Conservation (phyloP, 305 asterid genomes). For the Solanum chacoense region DNA sequence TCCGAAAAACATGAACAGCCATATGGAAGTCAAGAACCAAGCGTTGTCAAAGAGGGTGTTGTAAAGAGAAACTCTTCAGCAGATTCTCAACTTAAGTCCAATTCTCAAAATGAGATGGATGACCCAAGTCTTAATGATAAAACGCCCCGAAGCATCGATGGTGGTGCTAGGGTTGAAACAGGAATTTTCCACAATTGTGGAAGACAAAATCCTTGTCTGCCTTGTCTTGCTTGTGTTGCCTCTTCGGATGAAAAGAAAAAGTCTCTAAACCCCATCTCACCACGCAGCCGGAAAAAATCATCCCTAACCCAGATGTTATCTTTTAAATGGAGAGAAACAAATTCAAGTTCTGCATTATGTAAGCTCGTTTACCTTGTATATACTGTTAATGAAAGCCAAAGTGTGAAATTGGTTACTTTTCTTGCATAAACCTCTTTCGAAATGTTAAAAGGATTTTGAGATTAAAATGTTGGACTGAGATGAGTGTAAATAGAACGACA, state of each 20-base stretch:
- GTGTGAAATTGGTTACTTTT: not conserved
- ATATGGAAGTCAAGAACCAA: slow-evolving; percentile 4
- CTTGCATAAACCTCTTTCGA: not conserved
- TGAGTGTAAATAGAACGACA: not conserved
- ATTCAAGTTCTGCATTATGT: slow-evolving; percentile 43
- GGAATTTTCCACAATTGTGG: slow-evolving; percentile 46
- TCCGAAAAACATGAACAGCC: slow-evolving; percentile 4
- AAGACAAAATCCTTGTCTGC: slow-evolving; percentile 47
- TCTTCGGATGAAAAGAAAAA: slow-evolving; percentile 48
- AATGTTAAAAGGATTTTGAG: not conserved
- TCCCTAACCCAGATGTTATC: slow-evolving; percentile 41
- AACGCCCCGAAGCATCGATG: slow-evolving; percentile 15
- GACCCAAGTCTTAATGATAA: slow-evolving; percentile 13
- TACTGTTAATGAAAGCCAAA: not conserved
- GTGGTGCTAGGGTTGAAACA: slow-evolving; percentile 21
- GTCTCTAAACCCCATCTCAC: slow-evolving; percentile 28
- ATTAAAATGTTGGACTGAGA: not conserved
- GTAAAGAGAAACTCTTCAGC: not conserved
- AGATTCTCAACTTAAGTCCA: slow-evolving; percentile 36
- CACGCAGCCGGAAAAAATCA: slow-evolving; percentile 37
- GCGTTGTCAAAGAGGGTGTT: slow-evolving; percentile 2
- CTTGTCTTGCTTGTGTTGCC: slow-evolving; percentile 79
- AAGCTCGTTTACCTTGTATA: slow-evolving; percentile 14
- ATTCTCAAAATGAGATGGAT: slow-evolving; percentile 29
- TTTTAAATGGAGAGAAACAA: slow-evolving; percentile 61